These are phyloP conservation scores for Austroboletus eburneus DNA, from an alignment of 768 basidiomycete species.

Conservation along the genomic window DNA sequence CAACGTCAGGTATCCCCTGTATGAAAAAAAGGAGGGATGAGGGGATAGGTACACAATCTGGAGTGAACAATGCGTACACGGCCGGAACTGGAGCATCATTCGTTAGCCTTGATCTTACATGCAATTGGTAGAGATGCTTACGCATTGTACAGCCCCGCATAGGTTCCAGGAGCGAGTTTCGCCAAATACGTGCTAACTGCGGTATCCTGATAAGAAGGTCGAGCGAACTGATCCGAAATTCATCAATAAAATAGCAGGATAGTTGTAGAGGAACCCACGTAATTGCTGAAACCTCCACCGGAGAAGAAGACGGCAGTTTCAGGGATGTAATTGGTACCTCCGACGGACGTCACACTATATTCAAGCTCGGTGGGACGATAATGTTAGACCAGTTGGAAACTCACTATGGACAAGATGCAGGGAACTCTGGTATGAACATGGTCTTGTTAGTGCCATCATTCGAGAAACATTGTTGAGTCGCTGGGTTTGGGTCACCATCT, in stretches of 20 bases:
- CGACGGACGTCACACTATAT: background rate
- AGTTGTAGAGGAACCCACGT: too few species aligned
- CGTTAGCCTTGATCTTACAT: background rate
- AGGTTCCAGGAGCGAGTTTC: background rate
- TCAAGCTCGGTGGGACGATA: too few species aligned
- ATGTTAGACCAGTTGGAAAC: too few species aligned
- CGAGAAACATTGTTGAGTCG: too few species aligned
- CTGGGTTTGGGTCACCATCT: too few species aligned
- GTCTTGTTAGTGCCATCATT: too few species aligned
- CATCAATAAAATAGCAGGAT: background rate
- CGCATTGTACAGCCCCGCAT: background rate
- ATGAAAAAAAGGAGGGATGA: background rate
- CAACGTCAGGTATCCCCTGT: background rate
- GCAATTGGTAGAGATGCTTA: background rate
- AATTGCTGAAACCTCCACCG: background rate
- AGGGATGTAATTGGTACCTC: background rate
- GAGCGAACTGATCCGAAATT: background rate
- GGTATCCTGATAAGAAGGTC: background rate
- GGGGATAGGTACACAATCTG: background rate
- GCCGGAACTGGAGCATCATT: background rate
- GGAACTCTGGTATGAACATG: too few species aligned
- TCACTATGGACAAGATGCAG: too few species aligned
- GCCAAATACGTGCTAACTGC: background rate
- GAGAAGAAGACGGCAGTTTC: background rate
- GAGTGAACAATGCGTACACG: background rate